phyloP scores from a whole-genome alignment of 179 eudicot genomes.

The Carnegiea gigantea region DNA sequence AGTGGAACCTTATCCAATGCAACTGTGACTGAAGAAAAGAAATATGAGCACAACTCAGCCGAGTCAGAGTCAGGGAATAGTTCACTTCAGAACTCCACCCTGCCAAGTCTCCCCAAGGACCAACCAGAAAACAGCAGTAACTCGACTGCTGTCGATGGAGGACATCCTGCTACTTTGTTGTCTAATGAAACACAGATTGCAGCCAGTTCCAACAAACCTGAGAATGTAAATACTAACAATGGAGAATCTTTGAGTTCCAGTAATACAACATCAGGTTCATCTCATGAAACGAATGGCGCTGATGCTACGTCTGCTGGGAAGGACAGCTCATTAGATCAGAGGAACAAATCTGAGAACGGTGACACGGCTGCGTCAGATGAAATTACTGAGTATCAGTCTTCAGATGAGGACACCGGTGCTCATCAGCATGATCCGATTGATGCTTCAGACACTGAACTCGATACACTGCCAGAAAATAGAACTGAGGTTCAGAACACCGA shows the following conservation, averaged over 20 bases:
- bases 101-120: slow-evolving; percentile 21
- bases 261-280: slow-evolving; percentile 21
- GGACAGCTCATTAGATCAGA: slow-evolving; percentile 9
- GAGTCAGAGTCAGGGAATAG: slow-evolving; percentile 25
- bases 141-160: slow-evolving; percentile 26
- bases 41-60: slow-evolving; percentile 4
- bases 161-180: slow-evolving; percentile 16
- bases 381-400: slow-evolving; percentile 24
- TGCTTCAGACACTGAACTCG: slow-evolving; percentile 54
- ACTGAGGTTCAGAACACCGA: slow-evolving; percentile 46
- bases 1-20: slow-evolving; percentile 26
- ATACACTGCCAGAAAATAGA: slow-evolving; percentile 55
- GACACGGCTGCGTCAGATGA: slow-evolving; percentile 32
- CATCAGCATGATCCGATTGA: slow-evolving; percentile 51
- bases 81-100: slow-evolving; percentile 30
- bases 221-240: slow-evolving; percentile 20
- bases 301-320: slow-evolving; percentile 21
- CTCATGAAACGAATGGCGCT: slow-evolving; percentile 26
- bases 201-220: slow-evolving; percentile 25
- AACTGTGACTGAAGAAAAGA: slow-evolving; percentile 30
- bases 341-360: slow-evolving; percentile 27
- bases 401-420: slow-evolving; percentile 31
- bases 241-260: slow-evolving; percentile 32
- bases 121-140: slow-evolving; percentile 33
- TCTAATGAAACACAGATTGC: slow-evolving; percentile 31